Evolutionary conservation across 1,284 basidiomycete species (phyloP), one percentile per base, ranked within the genome.

Genomic region (Sphagnurus paluster): DNA sequence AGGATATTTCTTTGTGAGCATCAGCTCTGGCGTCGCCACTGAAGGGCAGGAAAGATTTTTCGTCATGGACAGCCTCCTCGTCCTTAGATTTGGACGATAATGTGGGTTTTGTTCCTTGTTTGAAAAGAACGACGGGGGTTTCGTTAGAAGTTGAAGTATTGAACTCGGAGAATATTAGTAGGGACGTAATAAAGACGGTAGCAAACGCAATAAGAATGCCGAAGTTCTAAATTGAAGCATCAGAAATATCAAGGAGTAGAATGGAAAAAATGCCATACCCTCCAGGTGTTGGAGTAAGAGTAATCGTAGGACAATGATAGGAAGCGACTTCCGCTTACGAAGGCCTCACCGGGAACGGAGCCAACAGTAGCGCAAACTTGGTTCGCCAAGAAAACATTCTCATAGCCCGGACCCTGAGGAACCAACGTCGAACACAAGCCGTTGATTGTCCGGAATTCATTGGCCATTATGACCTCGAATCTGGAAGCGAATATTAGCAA

Each of bases 361-460:
- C 80, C 80, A 28, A 76, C 72, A 1, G 74, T 62, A 2, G 80
- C 74, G 54, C 81, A 82, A 5, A 76, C 74, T 59, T 82, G 79
- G 49, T 82, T 82, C 0, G 65, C 64, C 36, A 75, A 45, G 0
- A 59, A 56, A 13, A 74, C 58, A 41, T 65, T 66, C 50, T 72
- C 69, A 47, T 78, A 78, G 1, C 72, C 72, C 5, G 69, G 65
- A 0, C 75, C 77, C 32, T 59, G 60, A 14, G 77, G 77, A 10
- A 77, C 70, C n/a, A 79, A 62, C 8, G 56, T 58, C 4, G 69
- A 60, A 50, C 76, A 77, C 10, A 49, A 41, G 8, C 71, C 76
- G 4, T 71, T 53, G 14, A 77, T 55, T 4, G 71, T 75, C 16
- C 66, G 69, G 63, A 80, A 80, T 58, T 82, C 79, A 59, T 82